Conservation (phyloP, 1,284 basidiomycete species). For the Neotropicomus parvogracilis region DNA sequence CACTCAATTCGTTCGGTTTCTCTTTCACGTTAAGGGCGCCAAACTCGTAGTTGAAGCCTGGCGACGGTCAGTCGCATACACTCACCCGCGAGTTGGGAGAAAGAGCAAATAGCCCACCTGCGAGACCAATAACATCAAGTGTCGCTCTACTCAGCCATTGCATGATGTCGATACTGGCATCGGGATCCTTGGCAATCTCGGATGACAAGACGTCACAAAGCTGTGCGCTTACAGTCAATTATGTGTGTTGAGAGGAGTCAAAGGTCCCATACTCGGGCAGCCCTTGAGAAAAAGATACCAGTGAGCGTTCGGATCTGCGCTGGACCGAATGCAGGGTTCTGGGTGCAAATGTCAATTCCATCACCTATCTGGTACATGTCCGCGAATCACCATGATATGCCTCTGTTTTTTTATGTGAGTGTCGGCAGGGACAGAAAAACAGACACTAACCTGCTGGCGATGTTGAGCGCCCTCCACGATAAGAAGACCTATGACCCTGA, state of each 20-base stretch:
- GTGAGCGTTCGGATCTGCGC: slow-evolving; percentile 54
- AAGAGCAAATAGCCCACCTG: slow-evolving; percentile 38
- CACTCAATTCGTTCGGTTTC: slow-evolving; percentile 46
- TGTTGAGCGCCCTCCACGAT: slow-evolving; percentile 27
- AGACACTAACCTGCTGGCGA: slow-evolving; percentile 23
- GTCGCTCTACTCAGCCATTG: slow-evolving; percentile 56
- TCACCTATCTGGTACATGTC: background rate
- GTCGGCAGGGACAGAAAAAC: background rate
- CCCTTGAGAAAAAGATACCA: slow-evolving; percentile 51
- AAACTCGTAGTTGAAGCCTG: slow-evolving; percentile 68
- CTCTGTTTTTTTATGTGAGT: slow-evolving; percentile 17
- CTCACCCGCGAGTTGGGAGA: no score
- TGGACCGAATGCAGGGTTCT: slow-evolving; percentile 62
- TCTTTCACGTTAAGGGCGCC: slow-evolving; percentile 41
- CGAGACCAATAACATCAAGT: slow-evolving; percentile 66
- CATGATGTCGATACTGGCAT: slow-evolving; percentile 45
- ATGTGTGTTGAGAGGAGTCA: background rate
- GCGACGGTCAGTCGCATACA: background rate
- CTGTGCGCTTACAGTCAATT: slow-evolving; percentile 25
- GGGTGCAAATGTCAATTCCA: background rate
- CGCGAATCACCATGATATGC: slow-evolving; percentile 23
- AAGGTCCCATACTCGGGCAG: slow-evolving; percentile 39
- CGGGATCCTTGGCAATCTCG: slow-evolving; percentile 28
- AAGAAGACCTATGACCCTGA: slow-evolving; percentile 16
- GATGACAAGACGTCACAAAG: slow-evolving; percentile 44